Conservation (phyloP, 169 alveolate genomes). For the Theileria parva region DNA sequence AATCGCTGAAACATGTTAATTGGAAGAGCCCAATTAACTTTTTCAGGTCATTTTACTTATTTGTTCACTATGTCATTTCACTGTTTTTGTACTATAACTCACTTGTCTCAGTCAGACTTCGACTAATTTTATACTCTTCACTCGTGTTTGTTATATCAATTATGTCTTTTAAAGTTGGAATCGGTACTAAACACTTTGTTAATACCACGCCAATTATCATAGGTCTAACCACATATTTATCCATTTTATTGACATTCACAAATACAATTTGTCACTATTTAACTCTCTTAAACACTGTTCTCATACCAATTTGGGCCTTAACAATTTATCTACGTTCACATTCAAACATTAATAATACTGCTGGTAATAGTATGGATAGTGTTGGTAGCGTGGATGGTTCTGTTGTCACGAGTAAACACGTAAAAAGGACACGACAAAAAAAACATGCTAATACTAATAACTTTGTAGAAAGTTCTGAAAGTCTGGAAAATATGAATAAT, state of each 20-base stretch:
- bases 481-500: no score
- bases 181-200: slow-evolving; percentile 33
- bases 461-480: no score
- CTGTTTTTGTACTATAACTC: slow-evolving; percentile 14
- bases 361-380: no score
- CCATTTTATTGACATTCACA: not conserved
- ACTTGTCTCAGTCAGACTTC: not conserved
- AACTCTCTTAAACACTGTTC: not conserved
- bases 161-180: slow-evolving; percentile 14
- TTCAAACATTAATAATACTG: no score
- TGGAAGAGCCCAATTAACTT: slow-evolving; percentile 46
- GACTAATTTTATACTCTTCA: slow-evolving; percentile 11
- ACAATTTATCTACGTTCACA: not conserved
- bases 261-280: not conserved
- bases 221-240: not conserved
- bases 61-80: not conserved
- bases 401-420: no score
- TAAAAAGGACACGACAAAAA: no score
- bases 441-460: no score
- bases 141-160: not conserved
- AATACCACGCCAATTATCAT: slow-evolving; percentile 19
- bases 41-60: not conserved
- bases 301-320: not conserved
- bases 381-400: no score
- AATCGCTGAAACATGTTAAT: slow-evolving; percentile 24